Conservation (phyloP, 768 basidiomycete species). For the Hygrophoropsis aurantiaca region DNA sequence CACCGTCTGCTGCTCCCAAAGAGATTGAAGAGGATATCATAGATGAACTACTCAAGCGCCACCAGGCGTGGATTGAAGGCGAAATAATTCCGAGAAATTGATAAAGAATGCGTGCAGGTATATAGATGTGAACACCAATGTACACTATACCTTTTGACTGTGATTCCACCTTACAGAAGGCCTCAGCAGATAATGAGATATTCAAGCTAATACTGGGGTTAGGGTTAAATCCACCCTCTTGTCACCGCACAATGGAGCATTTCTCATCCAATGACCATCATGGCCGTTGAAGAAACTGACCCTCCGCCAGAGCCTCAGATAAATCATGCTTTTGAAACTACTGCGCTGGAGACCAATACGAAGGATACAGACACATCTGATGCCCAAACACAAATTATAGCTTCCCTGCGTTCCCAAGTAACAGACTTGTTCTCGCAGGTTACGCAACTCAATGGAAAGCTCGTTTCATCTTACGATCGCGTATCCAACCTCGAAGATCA, state of each 20-base stretch:
- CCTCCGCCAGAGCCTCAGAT: constrained; percentile 4
- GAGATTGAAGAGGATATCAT: constrained; percentile 97
- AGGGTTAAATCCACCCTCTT: no score
- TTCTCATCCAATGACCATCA: no score
- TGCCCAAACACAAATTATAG: constrained; percentile 83
- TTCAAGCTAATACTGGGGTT: no score
- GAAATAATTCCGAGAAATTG: no score
- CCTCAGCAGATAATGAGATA: no score
- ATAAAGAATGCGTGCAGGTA: no score
- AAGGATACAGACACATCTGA: constrained; percentile 42
- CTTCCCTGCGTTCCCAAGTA: constrained; percentile 76
- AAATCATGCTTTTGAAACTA: constrained; percentile 14
- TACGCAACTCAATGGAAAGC: constrained; percentile 86
- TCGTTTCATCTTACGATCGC: constrained; percentile 88
- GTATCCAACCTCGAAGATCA: constrained; percentile 93
- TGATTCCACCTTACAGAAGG: no score
- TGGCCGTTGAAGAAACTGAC: not conserved
- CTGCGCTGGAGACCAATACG: constrained; percentile 4
- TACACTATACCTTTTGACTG: no score
- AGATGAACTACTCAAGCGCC: constrained; percentile 67
- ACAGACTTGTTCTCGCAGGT: constrained; percentile 90
- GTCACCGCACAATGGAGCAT: no score
- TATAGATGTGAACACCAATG: no score
- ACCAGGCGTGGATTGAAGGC: constrained; percentile 67
- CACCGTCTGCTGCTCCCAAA: constrained; percentile 38